Base-by-base conservation (phyloP, 352 stramenopile species). In the Globisporangium cylindrosporum region DNA sequence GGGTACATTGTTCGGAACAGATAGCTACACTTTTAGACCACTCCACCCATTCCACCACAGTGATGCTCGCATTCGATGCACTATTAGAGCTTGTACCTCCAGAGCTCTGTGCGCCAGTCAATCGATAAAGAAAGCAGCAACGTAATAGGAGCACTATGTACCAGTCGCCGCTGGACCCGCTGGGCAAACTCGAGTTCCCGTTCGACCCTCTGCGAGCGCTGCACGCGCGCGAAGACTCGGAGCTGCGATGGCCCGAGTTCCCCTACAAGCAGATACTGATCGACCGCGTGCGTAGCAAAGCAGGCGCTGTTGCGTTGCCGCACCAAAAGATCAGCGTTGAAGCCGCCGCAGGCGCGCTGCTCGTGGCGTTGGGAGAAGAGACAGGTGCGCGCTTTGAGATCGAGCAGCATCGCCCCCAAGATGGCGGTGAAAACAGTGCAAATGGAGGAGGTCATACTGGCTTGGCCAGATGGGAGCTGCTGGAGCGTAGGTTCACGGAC, bases 231-330 rank as follows among this genome's bases (percentile, higher is more conserved):
- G 69, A 81, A 4, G 70, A 78, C 51, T 82, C 81, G 22, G 58
- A 70, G 27, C 64, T 92, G 38, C 64, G 62, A 53, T 92, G 81
- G 84, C 79, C 77, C 14, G 84, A 90, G 62, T 92, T 75, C 65
- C 84, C 84, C 0, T 92, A 84, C 76, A 92, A 92, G 63, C 81
- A 89, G 65, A 80, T 89, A 59, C 56, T 72, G 20, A 83, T 92
- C 34, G 74, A 89, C 14, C 81, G 78, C 8, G 76, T 90, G 6
- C 77, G 76, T 1, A 46, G 64, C 46, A 80, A 86, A 77, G 69
- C 72, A 53, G 55, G 56, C 34, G 62, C 70, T 58, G 54, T 48
- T 18, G 5, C 43, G n/a, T 53, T 58, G 71, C 59, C 29, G 49
- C 41, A 43, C 9, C 20, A 60, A 14, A 59, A 59, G 32, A 62